phyloP scores from a whole-genome alignment of 495 filamentous ascomycete genomes.

The Hypomontagnella monticulosa region DNA sequence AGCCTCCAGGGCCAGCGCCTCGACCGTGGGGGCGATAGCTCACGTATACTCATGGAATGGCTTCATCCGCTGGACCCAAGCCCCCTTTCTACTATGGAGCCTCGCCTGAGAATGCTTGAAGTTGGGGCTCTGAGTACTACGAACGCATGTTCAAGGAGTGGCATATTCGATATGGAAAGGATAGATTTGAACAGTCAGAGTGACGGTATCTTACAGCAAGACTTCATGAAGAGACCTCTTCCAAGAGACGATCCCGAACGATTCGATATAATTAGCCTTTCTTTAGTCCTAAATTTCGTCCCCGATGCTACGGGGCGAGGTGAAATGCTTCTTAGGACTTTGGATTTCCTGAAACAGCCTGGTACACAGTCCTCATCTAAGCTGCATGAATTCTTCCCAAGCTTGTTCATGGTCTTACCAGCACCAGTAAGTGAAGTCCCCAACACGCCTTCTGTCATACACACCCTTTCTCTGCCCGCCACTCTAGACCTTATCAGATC shows the following conservation, averaged over 20 bases:
- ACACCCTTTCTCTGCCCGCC: not conserved
- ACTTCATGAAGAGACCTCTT: conserved; percentile 91
- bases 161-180: conserved; percentile 75
- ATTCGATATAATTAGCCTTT: conserved; percentile 94
- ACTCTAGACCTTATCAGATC: too few relatives aligned
- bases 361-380: conserved; percentile 27
- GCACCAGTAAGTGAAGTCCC: conserved; percentile 57
- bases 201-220: conserved; percentile 80
- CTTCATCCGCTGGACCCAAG: conserved; percentile 58
- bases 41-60: conserved; percentile 87
- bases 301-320: conserved; percentile 78
- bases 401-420: conserved; percentile 90
- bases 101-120: conserved; percentile 75
- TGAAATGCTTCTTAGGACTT: conserved; percentile 84
- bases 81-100: conserved; percentile 41
- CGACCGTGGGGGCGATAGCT: conserved; percentile 90
- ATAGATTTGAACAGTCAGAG: conserved; percentile 93
- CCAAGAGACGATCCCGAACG: conserved; percentile 67
- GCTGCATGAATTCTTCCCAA: conserved; percentile 65
- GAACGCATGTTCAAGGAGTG: conserved; percentile 82
- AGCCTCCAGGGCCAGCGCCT: conserved; percentile 87
- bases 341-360: conserved; percentile 66
- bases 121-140: conserved; percentile 86
- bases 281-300: conserved; percentile 94
- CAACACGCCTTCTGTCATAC: not conserved